phyloP scores from a whole-genome alignment of 2,329 filamentous ascomycete genomes.

The Ceratocystis papillata region DNA sequence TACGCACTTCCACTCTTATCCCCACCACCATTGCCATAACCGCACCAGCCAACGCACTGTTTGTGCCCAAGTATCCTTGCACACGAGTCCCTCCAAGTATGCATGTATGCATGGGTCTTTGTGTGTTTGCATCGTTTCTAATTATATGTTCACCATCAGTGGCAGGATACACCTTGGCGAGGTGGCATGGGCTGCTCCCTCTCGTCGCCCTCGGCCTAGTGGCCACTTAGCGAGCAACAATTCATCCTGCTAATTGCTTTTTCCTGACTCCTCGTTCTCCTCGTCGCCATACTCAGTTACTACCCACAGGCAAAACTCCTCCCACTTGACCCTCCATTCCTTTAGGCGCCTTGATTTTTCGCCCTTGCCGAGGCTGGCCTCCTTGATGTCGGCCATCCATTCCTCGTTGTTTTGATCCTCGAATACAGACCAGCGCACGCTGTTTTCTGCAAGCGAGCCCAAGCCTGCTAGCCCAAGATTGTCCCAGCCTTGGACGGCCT shows the following conservation, averaged over 20 bases:
- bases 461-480: conserved; percentile 81
- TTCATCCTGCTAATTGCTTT: no score
- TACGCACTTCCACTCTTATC: no score
- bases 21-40: no score
- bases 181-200: no score
- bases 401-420: conserved; percentile 63
- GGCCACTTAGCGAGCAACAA: no score
- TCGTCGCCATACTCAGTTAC: conserved; percentile 59
- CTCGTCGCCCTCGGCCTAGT: no score
- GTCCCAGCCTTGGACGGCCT: conserved; percentile 80
- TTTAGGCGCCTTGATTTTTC: conserved; percentile 61
- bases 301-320: conserved; percentile 84
- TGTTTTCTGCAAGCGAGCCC: conserved; percentile 82
- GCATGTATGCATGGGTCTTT: neutral
- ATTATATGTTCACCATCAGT: no score
- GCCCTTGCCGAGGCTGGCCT: conserved; percentile 60
- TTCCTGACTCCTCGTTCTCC: neutral
- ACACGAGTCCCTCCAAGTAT: no score
- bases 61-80: no score
- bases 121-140: neutral
- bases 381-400: conserved; percentile 62
- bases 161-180: no score
- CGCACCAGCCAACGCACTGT: no score
- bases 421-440: conserved; percentile 78
- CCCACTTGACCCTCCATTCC: conserved; percentile 74